phyloP scores from a whole-genome alignment of 768 basidiomycete species.

The Dictyophora rubrovolvata region DNA sequence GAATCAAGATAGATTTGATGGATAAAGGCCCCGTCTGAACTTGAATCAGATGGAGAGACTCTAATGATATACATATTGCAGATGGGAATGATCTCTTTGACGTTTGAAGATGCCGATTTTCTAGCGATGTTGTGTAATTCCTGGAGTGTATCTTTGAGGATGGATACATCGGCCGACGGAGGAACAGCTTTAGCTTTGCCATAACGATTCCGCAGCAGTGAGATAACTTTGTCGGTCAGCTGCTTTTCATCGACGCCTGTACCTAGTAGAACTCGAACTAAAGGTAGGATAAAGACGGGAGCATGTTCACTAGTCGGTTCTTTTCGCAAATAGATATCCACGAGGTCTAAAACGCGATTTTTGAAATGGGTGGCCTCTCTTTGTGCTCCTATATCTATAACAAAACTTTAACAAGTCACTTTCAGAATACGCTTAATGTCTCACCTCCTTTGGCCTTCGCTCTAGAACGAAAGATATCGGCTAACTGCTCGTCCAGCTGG shows the following conservation, averaged over 20 bases:
- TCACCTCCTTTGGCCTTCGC: constrained; percentile 48
- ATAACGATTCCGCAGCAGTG: constrained; percentile 65
- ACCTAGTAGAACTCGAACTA: constrained; percentile 63
- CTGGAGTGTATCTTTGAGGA: constrained; percentile 37
- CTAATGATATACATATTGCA: constrained; percentile 64
- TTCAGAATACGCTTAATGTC: not conserved
- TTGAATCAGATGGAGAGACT: constrained; percentile 32
- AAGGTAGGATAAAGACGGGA: constrained; percentile 58
- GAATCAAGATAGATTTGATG: constrained; percentile 53
- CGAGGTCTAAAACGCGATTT: constrained; percentile 88
- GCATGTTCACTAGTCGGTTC: constrained; percentile 65
- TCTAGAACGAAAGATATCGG: constrained; percentile 70
- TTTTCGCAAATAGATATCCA: constrained; percentile 74
- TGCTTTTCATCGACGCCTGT: constrained; percentile 73
- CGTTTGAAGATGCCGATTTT: constrained; percentile 50
- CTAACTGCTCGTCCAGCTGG: constrained; percentile 87
- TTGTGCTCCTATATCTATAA: constrained; percentile 54
- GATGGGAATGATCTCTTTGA: constrained; percentile 53
- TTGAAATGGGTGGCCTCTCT: constrained; percentile 94
- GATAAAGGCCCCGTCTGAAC: constrained; percentile 30
- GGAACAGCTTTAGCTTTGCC: constrained; percentile 66
- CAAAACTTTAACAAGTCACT: not conserved
- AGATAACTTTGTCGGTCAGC: constrained; percentile 78
- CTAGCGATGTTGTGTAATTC: constrained; percentile 67
- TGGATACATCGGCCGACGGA: constrained; percentile 31